Conservation (phyloP, 2,329 filamentous ascomycete species). For the Microcyclospora pomicola region DNA sequence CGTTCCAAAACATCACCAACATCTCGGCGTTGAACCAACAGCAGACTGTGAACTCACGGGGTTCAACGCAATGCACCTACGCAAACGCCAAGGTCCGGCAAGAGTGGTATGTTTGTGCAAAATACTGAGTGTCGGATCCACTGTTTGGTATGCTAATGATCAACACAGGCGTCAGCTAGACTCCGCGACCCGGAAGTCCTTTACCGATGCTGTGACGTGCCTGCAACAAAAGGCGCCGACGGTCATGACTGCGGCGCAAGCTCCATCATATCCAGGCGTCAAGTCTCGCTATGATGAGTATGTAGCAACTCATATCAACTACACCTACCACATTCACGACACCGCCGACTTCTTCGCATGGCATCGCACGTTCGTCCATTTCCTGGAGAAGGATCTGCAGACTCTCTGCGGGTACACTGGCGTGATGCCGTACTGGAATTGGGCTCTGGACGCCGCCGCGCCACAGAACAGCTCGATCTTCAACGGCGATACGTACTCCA, state of each 20-base stretch:
- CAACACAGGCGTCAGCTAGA: slow-evolving; percentile 8
- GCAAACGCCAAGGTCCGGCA: slow-evolving; percentile 14
- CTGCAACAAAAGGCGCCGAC: slow-evolving; percentile 15
- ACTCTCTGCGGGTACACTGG: slow-evolving; percentile 32
- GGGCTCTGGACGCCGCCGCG: slow-evolving; percentile 18
- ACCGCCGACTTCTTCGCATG: slow-evolving; percentile 25
- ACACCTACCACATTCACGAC: slow-evolving; percentile 20
- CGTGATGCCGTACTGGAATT: slow-evolving; percentile 24
- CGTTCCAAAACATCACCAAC: slow-evolving; percentile 16
- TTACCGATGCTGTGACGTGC: slow-evolving; percentile 20
- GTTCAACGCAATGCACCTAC: slow-evolving; percentile 15
- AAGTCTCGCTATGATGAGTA: slow-evolving; percentile 20
- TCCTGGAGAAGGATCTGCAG: slow-evolving; percentile 30
- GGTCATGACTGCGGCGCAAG: slow-evolving; percentile 14
- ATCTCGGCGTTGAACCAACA: slow-evolving; percentile 18
- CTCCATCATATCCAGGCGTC: slow-evolving; percentile 16
- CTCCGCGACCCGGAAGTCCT: slow-evolving; percentile 15
- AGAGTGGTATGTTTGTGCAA: slow-evolving; percentile 11
- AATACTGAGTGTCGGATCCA: too few relatives aligned
- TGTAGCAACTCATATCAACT: slow-evolving; percentile 22
- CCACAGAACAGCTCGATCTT: slow-evolving; percentile 36
- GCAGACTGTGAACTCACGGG: slow-evolving; percentile 12
- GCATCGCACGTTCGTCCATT: slow-evolving; percentile 31
- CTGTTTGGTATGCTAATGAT: too few relatives aligned
- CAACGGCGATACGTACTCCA: slow-evolving; percentile 37